Percentiles rank a stretch among this genome's conserved stretches.
phyloP scores from a whole-genome alignment of 371 early-diverging fungal species.

The Mortierella sp. region DNA sequence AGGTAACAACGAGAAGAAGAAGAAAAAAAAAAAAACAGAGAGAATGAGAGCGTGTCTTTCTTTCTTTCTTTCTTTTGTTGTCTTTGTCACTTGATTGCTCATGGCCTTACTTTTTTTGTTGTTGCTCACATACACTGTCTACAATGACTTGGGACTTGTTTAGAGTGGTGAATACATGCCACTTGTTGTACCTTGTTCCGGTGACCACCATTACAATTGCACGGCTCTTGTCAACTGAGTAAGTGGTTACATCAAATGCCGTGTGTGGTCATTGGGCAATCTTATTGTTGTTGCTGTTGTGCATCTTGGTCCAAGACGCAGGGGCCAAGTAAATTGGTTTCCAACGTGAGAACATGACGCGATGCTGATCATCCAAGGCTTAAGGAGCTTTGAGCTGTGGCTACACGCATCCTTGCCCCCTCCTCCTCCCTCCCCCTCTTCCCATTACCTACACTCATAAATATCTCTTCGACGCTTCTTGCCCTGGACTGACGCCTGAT shows the following conservation, averaged over 20 bases:
- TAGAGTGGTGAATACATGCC: slow-evolving; percentile 38
- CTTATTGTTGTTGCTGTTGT: no score
- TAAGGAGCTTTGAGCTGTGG: background rate
- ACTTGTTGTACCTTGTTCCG: slow-evolving; percentile 42
- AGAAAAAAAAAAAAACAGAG: no score
- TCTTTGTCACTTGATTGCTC: slow-evolving; percentile 16
- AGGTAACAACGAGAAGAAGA: slow-evolving; percentile 11
- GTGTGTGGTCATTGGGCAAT: no score
- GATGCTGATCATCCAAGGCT: background rate
- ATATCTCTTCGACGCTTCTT: background rate
- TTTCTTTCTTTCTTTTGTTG: background rate
- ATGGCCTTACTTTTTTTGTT: background rate
- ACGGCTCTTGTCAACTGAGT: slow-evolving; percentile 33
- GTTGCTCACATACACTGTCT: background rate
- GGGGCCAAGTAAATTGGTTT: no score
- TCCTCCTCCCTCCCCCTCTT: background rate
- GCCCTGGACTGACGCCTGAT: background rate
- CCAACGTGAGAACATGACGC: no score
- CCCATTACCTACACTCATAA: no score
- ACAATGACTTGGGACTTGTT: background rate
- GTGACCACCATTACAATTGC: slow-evolving; percentile 40
- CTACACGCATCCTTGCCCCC: background rate
- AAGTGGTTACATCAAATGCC: slow-evolving; percentile 2
- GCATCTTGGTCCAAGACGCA: no score
- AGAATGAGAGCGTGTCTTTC: background rate